These are phyloP conservation scores for Prunus campanulata DNA, from an alignment of 306 rosid species.

Conservation along the genomic window DNA sequence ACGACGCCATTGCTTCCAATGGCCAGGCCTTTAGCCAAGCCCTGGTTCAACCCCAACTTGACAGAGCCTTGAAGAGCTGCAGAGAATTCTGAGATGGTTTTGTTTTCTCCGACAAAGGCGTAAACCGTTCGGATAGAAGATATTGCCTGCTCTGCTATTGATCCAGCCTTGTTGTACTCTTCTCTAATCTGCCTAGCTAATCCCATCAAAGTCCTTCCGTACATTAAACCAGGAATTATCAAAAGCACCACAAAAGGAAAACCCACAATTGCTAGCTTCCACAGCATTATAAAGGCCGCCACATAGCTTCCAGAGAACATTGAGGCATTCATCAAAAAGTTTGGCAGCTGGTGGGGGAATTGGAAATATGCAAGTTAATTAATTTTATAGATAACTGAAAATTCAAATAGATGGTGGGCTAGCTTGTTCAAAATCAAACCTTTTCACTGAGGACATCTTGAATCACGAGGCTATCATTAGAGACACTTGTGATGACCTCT, in stretches of 20 bases:
- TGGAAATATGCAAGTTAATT: background rate
- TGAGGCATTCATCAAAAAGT: slow-evolving; percentile 60
- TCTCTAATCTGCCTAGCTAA: slow-evolving; percentile 62
- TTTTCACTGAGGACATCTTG: slow-evolving; percentile 88
- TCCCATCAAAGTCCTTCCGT: slow-evolving; percentile 72
- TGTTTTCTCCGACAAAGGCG: slow-evolving; percentile 76
- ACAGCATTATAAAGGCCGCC: slow-evolving; percentile 59
- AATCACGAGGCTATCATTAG: slow-evolving; percentile 75
- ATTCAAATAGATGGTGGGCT: background rate
- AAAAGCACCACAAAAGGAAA: slow-evolving; percentile 68
- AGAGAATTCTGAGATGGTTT: slow-evolving; percentile 65
- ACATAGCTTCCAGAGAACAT: slow-evolving; percentile 75
- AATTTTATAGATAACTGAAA: background rate
- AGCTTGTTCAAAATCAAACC: slow-evolving; percentile 32
- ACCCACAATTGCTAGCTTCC: slow-evolving; percentile 79
- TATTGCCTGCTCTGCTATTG: slow-evolving; percentile 77
- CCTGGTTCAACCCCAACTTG: slow-evolving; percentile 76
- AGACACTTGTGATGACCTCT: slow-evolving; percentile 81
- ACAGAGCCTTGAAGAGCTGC: slow-evolving; percentile 62
- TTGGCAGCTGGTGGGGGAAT: slow-evolving; percentile 53
- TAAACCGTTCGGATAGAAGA: slow-evolving; percentile 87
- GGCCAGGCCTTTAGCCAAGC: slow-evolving; percentile 87
- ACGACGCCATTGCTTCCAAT: slow-evolving; percentile 84
- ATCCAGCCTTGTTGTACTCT: slow-evolving; percentile 67
- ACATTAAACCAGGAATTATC: slow-evolving; percentile 79